phyloP scores from a whole-genome alignment of 2,329 filamentous ascomycete species.

The Phyllachora maydis region DNA sequence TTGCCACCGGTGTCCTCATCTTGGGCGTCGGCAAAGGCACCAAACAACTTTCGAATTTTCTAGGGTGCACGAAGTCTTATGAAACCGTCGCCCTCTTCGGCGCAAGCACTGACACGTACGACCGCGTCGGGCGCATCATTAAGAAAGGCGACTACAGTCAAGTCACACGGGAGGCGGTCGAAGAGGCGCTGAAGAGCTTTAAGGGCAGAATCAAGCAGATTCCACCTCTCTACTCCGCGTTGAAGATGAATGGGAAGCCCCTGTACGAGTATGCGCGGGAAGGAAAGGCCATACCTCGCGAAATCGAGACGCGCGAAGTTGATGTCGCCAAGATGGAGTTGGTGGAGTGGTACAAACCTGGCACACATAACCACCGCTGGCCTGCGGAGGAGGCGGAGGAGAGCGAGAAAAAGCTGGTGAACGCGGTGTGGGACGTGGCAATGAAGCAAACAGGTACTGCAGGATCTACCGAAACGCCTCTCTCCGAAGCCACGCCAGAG shows the following conservation, averaged over 20 bases:
- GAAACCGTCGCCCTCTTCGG: slow-evolving; percentile 81
- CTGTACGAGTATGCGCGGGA: slow-evolving; percentile 91
- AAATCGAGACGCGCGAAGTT: slow-evolving; percentile 66
- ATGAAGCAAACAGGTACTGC: slow-evolving; percentile 35
- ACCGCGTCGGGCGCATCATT: slow-evolving; percentile 67
- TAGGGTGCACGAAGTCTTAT: slow-evolving; percentile 83
- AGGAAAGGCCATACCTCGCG: slow-evolving; percentile 65
- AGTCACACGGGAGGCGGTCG: slow-evolving; percentile 59
- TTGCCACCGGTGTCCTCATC: slow-evolving; percentile 84
- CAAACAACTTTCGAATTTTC: slow-evolving; percentile 58
- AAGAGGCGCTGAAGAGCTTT: slow-evolving; percentile 56
- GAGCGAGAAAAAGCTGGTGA: slow-evolving; percentile 56
- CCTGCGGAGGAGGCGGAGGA: slow-evolving; percentile 58
- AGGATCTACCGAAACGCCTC: no score
- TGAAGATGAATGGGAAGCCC: slow-evolving; percentile 85
- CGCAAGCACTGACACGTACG: slow-evolving; percentile 82
- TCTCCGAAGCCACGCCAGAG: no score
- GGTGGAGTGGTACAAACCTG: slow-evolving; percentile 68
- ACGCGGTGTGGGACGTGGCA: slow-evolving; percentile 46
- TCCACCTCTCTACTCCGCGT: slow-evolving; percentile 79
- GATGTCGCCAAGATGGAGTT: slow-evolving; percentile 61
- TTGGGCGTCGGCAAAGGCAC: slow-evolving; percentile 75
- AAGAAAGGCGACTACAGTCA: slow-evolving; percentile 57
- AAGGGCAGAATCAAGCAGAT: slow-evolving; percentile 72
- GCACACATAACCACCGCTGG: slow-evolving; percentile 59